These are phyloP conservation scores for Adansonia gregorii DNA, from an alignment of 441 rosid species.

Conservation along the genomic window DNA sequence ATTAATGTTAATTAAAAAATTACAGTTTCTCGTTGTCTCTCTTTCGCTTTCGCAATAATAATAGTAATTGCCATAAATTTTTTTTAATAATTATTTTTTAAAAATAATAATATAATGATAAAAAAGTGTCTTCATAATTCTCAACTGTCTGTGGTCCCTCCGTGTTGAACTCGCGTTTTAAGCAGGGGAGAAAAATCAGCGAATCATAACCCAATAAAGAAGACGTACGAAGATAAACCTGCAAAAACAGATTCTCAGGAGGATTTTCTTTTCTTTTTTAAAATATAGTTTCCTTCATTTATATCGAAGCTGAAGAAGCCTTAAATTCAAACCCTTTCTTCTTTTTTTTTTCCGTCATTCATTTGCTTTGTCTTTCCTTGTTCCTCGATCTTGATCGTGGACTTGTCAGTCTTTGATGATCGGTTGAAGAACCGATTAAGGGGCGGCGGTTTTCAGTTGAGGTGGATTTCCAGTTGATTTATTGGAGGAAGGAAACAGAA, in stretches of 20 bases:
- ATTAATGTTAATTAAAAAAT: background rate
- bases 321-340: conserved; percentile 6
- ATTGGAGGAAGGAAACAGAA: background rate
- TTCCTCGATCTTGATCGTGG: conserved; percentile 34
- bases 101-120: background rate
- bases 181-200: conserved; percentile 31
- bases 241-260: conserved; percentile 21
- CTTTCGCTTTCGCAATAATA: background rate
- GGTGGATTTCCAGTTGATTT: conserved; percentile 31
- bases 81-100: too few species aligned
- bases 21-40: conserved; percentile 9
- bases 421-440: conserved; percentile 20
- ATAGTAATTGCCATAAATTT: background rate
- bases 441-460: conserved; percentile 26
- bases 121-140: background rate
- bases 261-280: background rate
- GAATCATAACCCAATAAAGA: conserved; percentile 1
- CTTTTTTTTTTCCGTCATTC: background rate
- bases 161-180: conserved; percentile 44
- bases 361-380: background rate
- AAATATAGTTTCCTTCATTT: conserved; percentile 1
- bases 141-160: conserved; percentile 33
- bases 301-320: conserved; percentile 15
- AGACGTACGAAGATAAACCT: background rate
- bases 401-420: conserved; percentile 27